A percentile compares a stretch with the other conserved stretches of the same genome.
Conservation (phyloP, 2,329 filamentous ascomycete species). For the Hymenoscyphus infarciens region DNA sequence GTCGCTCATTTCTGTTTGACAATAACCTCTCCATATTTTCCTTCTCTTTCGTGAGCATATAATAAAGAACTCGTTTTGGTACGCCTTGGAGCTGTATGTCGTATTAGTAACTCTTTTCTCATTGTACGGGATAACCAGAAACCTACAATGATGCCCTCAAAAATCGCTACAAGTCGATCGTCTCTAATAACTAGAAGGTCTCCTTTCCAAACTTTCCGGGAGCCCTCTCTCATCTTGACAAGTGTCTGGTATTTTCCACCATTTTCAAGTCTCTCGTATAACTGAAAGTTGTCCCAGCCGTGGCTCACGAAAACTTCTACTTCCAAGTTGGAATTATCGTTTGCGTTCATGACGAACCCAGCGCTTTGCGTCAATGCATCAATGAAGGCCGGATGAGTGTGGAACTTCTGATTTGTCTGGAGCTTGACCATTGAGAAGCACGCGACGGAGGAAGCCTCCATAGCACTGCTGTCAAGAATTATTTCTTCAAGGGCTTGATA, state of each 20-base stretch:
- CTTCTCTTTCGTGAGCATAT: conserved; percentile 44
- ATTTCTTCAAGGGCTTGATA: conserved; percentile 56
- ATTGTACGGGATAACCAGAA: conserved; percentile 25
- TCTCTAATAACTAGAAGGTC: conserved; percentile 20
- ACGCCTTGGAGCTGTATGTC: conserved; percentile 37
- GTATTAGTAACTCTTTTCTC: too few relatives aligned
- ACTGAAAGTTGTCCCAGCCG: conserved; percentile 51
- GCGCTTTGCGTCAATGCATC: conserved; percentile 56
- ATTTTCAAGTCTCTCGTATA: conserved; percentile 42
- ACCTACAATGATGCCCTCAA: conserved; percentile 37
- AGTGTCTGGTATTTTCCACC: conserved; percentile 39
- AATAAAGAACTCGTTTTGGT: conserved; percentile 37
- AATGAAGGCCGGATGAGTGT: conserved; percentile 55
- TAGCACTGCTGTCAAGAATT: conserved; percentile 45
- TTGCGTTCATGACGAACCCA: conserved; percentile 57
- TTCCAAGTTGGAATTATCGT: conserved; percentile 38
- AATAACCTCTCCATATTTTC: conserved; percentile 12
- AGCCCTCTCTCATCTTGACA: conserved; percentile 43
- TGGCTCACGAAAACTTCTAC: conserved; percentile 55
- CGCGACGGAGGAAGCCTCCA: conserved; percentile 41
- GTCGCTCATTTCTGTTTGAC: conserved; percentile 30
- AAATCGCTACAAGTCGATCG: conserved; percentile 32
- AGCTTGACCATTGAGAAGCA: conserved; percentile 36
- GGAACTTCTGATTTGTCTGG: conserved; percentile 46
- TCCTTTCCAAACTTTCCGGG: conserved; percentile 33